Base-by-base conservation (phyloP, 495 filamentous ascomycete genomes). In the Bombardia bombarda region DNA sequence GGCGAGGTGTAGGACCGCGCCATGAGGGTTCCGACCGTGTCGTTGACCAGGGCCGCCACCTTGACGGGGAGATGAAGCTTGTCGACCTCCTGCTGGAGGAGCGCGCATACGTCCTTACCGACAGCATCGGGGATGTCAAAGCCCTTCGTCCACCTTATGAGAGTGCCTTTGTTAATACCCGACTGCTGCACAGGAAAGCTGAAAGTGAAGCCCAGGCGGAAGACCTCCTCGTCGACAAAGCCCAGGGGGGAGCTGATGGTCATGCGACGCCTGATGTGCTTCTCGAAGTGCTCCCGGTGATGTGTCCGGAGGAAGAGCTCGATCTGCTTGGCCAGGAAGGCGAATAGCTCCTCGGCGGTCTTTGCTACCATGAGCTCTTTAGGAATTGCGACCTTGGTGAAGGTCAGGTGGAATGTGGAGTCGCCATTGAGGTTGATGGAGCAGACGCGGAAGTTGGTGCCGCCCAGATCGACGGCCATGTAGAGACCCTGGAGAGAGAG, bases 61-160 rank as follows among this genome's bases (percentile, higher is more conserved):
- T 80, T 85, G 31, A 98, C 90, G 3, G 92, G 93, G 12, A 98
- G 79, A 45, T 77, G 65, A 26, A 97, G 78, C 33, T 74, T 77
- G 63, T 98, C 87, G 51, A 98, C 89, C 60, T 95, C 92, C n/a
- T 68, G 62, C 57, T 98, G 92, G 22, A 98, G 75, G 22, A 97
- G 72, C 32, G 77, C 79, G 52, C 92, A 98, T 30, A 98, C 89
- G 66, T 98, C 92, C 61, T 95, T 84, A 26, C 92, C 92, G 43
- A 98, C 64, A 0, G 90, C 83, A 60, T 97, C 93, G 16, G 77
- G 74, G 45, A 98, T 96, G 60, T 96, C 86, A 60, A 95, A 98
- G 26, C 92, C 93, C 70, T 98, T 98, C 22, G 93, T 98, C 92
- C 92, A 98, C 45, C 93, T 80, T 60, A 95, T 87, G 26, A 97